Conservation (phyloP, 2,329 filamentous ascomycete genomes). For the Penicillium sp. region DNA sequence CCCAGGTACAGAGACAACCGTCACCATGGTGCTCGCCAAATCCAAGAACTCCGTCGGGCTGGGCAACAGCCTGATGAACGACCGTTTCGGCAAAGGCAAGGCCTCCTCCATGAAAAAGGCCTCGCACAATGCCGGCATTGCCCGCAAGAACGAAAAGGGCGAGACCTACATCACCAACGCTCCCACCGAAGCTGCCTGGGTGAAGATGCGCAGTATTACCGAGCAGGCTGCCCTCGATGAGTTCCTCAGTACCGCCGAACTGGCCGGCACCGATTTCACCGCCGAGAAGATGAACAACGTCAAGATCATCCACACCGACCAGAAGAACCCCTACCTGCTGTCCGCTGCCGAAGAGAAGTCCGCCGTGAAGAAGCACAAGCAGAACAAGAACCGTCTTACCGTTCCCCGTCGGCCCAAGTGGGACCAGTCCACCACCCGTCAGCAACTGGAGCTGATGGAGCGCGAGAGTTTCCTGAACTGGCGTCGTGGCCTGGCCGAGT, state of each 20-base stretch:
- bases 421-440: conserved; percentile 74
- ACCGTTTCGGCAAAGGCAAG: conserved; percentile 91
- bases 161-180: conserved; percentile 88
- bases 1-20: too few species aligned
- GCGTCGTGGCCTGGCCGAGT: conserved; percentile 79
- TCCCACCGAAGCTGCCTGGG: conserved; percentile 83
- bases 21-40: conserved; percentile 68
- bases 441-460: conserved; percentile 71
- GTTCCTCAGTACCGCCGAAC: conserved; percentile 86
- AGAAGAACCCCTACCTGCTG: conserved; percentile 88
- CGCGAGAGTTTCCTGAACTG: conserved; percentile 74
- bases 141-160: conserved; percentile 63
- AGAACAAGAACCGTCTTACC: conserved; percentile 69
- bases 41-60: conserved; percentile 91
- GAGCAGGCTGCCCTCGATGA: conserved; percentile 95
- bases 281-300: conserved; percentile 98
- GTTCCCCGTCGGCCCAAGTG: conserved; percentile 84
- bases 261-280: conserved; percentile 97
- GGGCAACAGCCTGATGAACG: conserved; percentile 97
- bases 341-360: conserved; percentile 74
- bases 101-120: conserved; percentile 69
- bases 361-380: conserved; percentile 69
- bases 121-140: conserved; percentile 49
- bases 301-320: conserved; percentile 94
- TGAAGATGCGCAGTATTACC: conserved; percentile 98